A percentile compares a stretch with the other conserved stretches of the same genome.
Conservation (phyloP, 352 stramenopile genomes). For the Saprolegnia diclina region DNA sequence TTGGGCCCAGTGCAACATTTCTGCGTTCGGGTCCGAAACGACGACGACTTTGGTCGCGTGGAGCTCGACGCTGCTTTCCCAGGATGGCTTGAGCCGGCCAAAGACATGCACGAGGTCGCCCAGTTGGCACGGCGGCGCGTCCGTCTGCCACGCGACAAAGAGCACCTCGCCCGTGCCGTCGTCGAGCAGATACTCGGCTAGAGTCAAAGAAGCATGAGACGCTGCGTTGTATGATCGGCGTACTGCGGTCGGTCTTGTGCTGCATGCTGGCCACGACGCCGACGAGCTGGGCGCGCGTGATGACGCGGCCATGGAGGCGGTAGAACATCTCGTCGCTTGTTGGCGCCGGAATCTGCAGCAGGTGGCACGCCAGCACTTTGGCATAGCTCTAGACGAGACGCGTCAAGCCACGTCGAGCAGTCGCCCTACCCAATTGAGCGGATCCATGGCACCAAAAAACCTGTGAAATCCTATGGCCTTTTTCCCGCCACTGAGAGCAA, state of each 20-base stretch:
- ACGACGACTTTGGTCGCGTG: slow-evolving; percentile 29
- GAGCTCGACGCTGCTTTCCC: neutral
- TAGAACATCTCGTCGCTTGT: slow-evolving; percentile 32
- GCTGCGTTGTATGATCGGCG: neutral
- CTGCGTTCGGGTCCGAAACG: slow-evolving; percentile 61
- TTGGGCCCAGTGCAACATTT: slow-evolving; percentile 66
- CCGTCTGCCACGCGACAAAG: slow-evolving; percentile 15
- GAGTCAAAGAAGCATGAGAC: neutral
- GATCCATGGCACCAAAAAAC: slow-evolving; percentile 28
- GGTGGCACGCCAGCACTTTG: slow-evolving; percentile 51
- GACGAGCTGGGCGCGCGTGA: slow-evolving; percentile 64
- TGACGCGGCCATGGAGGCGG: slow-evolving; percentile 41
- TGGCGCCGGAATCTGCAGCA: slow-evolving; percentile 30
- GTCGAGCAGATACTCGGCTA: slow-evolving; percentile 69
- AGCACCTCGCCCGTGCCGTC: slow-evolving; percentile 69
- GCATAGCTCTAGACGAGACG: slow-evolving; percentile 44
- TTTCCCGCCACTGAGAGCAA: too few species aligned
- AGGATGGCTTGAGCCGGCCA: slow-evolving; percentile 53
- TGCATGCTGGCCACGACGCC: slow-evolving; percentile 58
- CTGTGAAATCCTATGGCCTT: too few species aligned
- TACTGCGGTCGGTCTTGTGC: slow-evolving; percentile 49
- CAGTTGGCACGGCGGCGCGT: slow-evolving; percentile 29
- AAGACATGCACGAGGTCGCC: slow-evolving; percentile 69
- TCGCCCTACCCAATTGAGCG: slow-evolving; percentile 49
- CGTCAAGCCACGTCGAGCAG: neutral